Conservation (phyloP, 176 grass and related monocot genomes). For the Microstegium vimineum region DNA sequence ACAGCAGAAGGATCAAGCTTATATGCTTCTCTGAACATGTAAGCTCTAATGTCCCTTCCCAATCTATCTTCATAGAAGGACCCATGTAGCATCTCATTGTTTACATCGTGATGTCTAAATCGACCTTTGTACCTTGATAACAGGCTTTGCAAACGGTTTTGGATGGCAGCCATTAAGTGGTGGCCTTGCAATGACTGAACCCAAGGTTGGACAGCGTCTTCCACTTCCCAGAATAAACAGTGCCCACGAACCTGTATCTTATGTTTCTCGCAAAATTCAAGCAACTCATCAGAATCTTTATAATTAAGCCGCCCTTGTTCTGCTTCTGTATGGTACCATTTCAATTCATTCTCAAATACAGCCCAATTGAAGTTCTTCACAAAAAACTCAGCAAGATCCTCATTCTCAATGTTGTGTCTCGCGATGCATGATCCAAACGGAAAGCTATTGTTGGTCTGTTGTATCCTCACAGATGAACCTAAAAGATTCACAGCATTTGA, state of each 20-base stretch:
- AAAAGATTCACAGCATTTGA: conserved; percentile 35
- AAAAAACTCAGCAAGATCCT: conserved; percentile 90
- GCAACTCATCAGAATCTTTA: conserved; percentile 84
- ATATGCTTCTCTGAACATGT: conserved; percentile 93
- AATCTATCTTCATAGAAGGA: conserved; percentile 92
- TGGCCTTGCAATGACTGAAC: conserved; percentile 62
- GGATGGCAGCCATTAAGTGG: conserved; percentile 68
- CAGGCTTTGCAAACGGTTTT: conserved; percentile 56
- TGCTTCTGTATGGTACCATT: conserved; percentile 93
- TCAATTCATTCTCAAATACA: conserved; percentile 97
- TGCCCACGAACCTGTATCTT: conserved; percentile 79
- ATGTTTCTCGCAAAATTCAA: conserved; percentile 82
- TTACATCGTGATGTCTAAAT: conserved; percentile 93
- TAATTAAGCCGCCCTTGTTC: conserved; percentile 79
- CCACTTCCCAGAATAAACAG: conserved; percentile 98
- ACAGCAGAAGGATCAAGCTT: conserved; percentile 78
- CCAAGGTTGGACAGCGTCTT: conserved; percentile 79
- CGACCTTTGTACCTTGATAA: conserved; percentile 69
- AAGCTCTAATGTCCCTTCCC: conserved; percentile 84
- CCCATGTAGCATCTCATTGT: conserved; percentile 99
- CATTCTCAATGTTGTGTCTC: conserved; percentile 84
- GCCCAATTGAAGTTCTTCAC: conserved; percentile 97
- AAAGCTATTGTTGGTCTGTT: conserved; percentile 77
- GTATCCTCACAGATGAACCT: conserved; percentile 68
- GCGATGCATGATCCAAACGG: conserved; percentile 89